phyloP scores from a whole-genome alignment of 1,284 basidiomycete species.

The Trichosporon sp. region DNA sequence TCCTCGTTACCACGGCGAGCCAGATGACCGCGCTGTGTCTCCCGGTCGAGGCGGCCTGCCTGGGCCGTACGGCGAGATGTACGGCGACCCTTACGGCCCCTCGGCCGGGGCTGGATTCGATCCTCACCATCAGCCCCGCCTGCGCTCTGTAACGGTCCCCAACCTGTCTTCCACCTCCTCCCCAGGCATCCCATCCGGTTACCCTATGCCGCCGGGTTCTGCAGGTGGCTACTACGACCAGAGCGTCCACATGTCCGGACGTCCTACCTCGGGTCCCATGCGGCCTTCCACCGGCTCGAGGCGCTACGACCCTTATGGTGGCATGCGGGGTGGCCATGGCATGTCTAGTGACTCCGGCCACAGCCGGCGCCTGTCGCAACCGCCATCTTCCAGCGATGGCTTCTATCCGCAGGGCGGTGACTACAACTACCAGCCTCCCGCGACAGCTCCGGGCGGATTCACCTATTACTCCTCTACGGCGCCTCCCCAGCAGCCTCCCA shows the following conservation, averaged over 20 bases:
- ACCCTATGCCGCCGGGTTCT: constrained; percentile 9
- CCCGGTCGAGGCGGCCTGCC: constrained; percentile 7
- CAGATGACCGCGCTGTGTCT: constrained; percentile 16
- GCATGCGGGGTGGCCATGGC: not conserved
- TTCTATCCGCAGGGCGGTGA: constrained; percentile 11
- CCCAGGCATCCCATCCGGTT: constrained; percentile 3
- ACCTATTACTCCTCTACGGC: constrained; percentile 9
- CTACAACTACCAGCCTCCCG: constrained; percentile 23
- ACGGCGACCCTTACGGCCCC: constrained; percentile 11
- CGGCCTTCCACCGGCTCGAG: constrained; percentile 10
- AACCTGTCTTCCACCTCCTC: not conserved
- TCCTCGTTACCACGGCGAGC: constrained; percentile 58
- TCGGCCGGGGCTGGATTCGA: constrained; percentile 4
- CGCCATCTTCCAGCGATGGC: constrained; percentile 9
- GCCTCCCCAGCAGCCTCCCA: not conserved
- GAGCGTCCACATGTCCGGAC: not conserved
- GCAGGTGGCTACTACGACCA: constrained; percentile 15
- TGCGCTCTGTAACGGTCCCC: constrained; percentile 15
- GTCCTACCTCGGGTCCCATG: constrained; percentile 5
- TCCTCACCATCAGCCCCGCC: constrained; percentile 11
- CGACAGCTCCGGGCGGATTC: constrained; percentile 16
- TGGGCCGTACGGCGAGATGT: constrained; percentile 10
- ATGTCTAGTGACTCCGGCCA: constrained; percentile 12
- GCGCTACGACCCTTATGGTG: constrained; percentile 18
- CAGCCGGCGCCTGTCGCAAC: constrained; percentile 14